A percentile compares a stretch with the other conserved stretches of the same genome.
phyloP scores from a whole-genome alignment of 768 basidiomycete genomes.

The Mycena leptocephala region DNA sequence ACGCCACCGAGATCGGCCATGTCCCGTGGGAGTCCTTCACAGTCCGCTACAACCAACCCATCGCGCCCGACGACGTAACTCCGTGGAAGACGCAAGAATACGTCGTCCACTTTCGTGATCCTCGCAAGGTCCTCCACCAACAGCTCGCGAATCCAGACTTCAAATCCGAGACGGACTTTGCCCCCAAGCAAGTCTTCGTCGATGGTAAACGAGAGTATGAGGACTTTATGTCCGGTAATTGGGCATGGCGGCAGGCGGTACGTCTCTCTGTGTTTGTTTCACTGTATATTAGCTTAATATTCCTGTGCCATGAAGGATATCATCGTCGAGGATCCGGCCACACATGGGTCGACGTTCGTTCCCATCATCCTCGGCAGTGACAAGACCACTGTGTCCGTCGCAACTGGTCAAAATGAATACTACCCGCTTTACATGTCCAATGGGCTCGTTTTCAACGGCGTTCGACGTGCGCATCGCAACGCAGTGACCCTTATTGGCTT shows the following conservation, averaged over 20 bases:
- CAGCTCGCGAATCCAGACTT: slow-evolving; percentile 45
- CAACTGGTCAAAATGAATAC: slow-evolving; percentile 55
- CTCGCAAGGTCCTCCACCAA: slow-evolving; percentile 32
- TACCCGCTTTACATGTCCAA: too few species aligned
- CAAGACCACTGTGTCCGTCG: slow-evolving; percentile 56
- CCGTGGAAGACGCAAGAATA: slow-evolving; percentile 35
- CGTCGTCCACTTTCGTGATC: slow-evolving; percentile 44
- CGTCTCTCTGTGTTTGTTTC: background rate
- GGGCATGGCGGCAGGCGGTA: slow-evolving; percentile 43
- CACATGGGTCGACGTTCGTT: too few species aligned
- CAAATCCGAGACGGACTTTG: slow-evolving; percentile 41
- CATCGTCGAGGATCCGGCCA: slow-evolving; percentile 10
- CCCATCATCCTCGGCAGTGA: slow-evolving; percentile 55
- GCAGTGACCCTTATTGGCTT: slow-evolving; percentile 48
- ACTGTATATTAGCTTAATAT: background rate
- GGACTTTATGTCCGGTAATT: slow-evolving; percentile 40
- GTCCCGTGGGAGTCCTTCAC: background rate
- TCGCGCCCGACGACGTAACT: background rate
- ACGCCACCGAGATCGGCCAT: background rate
- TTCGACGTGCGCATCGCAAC: slow-evolving; percentile 49
- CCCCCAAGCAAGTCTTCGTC: slow-evolving; percentile 34
- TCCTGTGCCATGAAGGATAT: background rate
- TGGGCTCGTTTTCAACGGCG: slow-evolving; percentile 51
- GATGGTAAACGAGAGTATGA: slow-evolving; percentile 28
- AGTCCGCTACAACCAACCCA: background rate